Percentiles rank a stretch among this genome's conserved stretches.
phyloP scores from a whole-genome alignment of 1,139 yeast species.

The Lodderomyces elongisporus region DNA sequence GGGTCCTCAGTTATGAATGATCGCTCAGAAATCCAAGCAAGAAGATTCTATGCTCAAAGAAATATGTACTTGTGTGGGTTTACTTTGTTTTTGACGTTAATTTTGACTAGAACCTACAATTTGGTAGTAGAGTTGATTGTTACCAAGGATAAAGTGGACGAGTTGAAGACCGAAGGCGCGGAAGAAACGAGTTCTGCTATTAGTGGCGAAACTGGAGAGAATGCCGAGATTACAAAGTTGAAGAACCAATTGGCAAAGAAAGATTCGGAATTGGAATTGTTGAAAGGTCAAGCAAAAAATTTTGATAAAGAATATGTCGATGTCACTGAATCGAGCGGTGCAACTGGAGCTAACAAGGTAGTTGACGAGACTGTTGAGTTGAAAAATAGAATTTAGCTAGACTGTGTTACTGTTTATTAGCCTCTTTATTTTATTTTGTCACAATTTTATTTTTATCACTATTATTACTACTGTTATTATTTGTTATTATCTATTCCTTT shows the following conservation, averaged over 20 bases:
- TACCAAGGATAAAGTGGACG: constrained; percentile 59
- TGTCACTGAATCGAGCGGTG: constrained; percentile 9
- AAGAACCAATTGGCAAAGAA: constrained; percentile 52
- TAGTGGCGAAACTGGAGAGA: constrained; percentile 14
- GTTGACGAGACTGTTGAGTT: constrained; percentile 3
- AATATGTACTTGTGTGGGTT: constrained; percentile 96
- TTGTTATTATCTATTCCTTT: no score
- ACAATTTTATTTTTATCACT: no score
- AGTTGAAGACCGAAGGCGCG: constrained; percentile 37
- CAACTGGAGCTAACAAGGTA: not conserved
- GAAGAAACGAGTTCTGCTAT: constrained; percentile 40
- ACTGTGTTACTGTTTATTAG: no score
- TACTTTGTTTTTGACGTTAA: constrained; percentile 82
- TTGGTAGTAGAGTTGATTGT: constrained; percentile 71
- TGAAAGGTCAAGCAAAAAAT: constrained; percentile 68
- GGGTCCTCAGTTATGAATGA: constrained; percentile 38
- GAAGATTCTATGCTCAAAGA: constrained; percentile 93
- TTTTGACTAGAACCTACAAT: constrained; percentile 79
- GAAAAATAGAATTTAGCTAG: constrained; percentile 5
- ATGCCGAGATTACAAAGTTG: constrained; percentile 44
- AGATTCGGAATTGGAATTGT: constrained; percentile 57
- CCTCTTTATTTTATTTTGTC: no score
- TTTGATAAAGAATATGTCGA: constrained; percentile 60
- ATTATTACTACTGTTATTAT: no score
- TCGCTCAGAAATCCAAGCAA: constrained; percentile 77